Conservation (phyloP, 345 rosid species). For the Adansonia digitata region DNA sequence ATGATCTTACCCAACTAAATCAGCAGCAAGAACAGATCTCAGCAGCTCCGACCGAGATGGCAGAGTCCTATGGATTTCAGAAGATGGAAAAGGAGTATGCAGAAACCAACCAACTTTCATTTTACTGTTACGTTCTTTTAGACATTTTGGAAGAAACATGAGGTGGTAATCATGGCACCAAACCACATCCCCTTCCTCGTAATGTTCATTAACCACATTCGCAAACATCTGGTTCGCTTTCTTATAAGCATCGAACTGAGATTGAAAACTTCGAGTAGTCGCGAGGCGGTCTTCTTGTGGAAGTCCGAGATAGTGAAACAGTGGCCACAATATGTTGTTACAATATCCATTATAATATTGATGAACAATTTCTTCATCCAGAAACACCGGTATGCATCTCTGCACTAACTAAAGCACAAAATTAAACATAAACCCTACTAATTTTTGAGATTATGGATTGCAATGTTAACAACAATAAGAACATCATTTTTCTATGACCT, state of each 20-base stretch:
- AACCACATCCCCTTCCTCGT: conserved; percentile 55
- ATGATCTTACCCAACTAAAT: neutral
- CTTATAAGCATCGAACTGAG: conserved; percentile 58
- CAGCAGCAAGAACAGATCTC: neutral
- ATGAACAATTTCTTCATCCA: conserved; percentile 48
- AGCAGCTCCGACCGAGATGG: neutral
- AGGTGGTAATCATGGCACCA: conserved; percentile 55
- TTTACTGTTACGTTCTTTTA: neutral
- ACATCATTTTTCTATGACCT: conserved; percentile 37
- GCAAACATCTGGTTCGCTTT: conserved; percentile 62
- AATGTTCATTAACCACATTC: conserved; percentile 40
- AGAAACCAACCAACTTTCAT: conserved; percentile 1
- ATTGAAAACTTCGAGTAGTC: conserved; percentile 54
- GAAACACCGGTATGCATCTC: conserved; percentile 62
- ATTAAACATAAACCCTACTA: neutral
- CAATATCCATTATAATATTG: conserved; percentile 61
- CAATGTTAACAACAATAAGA: neutral
- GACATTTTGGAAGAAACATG: neutral
- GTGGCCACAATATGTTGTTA: conserved; percentile 60
- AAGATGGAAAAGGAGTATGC: neutral
- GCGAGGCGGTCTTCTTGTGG: conserved; percentile 62
- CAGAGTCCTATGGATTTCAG: neutral
- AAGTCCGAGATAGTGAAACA: conserved; percentile 56
- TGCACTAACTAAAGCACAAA: conserved; percentile 23
- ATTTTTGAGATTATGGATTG: neutral